Percentiles rank a stretch among this genome's conserved stretches.
phyloP scores from a whole-genome alignment of 768 basidiomycete species.

The Melanogaster broomeanus region DNA sequence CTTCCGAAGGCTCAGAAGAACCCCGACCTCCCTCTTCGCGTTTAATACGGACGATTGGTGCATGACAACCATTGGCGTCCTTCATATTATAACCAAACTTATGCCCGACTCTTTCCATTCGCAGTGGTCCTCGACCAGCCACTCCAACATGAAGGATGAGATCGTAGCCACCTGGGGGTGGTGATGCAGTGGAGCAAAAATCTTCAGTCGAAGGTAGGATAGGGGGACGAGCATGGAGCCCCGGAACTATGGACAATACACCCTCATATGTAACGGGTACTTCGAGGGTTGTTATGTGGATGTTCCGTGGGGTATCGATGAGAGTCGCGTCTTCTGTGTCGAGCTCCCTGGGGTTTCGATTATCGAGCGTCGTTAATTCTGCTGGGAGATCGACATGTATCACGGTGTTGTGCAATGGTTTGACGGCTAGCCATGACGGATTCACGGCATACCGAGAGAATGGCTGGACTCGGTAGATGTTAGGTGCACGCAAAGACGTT shows the following conservation, averaged over 20 bases:
- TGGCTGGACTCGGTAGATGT: slow-evolving; percentile 42
- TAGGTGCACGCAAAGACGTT: slow-evolving; percentile 16
- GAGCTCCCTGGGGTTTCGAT: slow-evolving; percentile 1
- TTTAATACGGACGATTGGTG: slow-evolving; percentile 41
- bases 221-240: slow-evolving; percentile 63
- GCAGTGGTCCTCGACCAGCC: slow-evolving; percentile 60
- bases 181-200: slow-evolving; percentile 42
- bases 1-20: slow-evolving; percentile 23
- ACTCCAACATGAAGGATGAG: slow-evolving; percentile 74
- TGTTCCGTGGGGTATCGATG: slow-evolving; percentile 35
- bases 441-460: slow-evolving; percentile 58
- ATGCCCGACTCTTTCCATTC: slow-evolving; percentile 67
- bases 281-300: slow-evolving; percentile 61
- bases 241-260: slow-evolving; percentile 55
- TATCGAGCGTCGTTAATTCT: slow-evolving; percentile 22
- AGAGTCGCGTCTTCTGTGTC: slow-evolving; percentile 8
- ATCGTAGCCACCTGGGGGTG: slow-evolving; percentile 55
- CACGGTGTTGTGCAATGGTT: slow-evolving; percentile 58
- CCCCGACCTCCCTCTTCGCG: slow-evolving; percentile 23
- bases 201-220: slow-evolving; percentile 40
- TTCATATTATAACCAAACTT: slow-evolving; percentile 71
- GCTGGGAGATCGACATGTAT: slow-evolving; percentile 42
- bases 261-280: slow-evolving; percentile 62
- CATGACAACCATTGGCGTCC: slow-evolving; percentile 59
- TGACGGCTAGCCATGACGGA: slow-evolving; percentile 73